Evolutionary conservation across 306 rosid species (phyloP).

Genomic region (Medicago lupulina): DNA sequence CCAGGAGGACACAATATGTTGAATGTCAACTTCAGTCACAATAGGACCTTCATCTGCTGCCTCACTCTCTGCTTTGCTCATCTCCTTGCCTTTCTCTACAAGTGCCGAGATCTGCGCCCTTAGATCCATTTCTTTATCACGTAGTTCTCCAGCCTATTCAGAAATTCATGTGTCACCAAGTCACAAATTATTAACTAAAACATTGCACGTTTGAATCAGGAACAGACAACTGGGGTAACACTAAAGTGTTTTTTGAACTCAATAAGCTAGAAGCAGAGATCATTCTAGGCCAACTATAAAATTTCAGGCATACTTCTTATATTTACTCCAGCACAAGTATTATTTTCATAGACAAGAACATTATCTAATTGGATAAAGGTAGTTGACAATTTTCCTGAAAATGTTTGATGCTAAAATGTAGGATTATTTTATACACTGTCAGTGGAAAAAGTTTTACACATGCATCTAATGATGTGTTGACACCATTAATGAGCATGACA

Average conservation of each 20-base stretch:
- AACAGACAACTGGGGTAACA: constrained; percentile 1
- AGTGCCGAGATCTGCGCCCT: constrained; percentile 87
- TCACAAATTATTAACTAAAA: constrained; percentile 21
- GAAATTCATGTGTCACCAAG: constrained; percentile 35
- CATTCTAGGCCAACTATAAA: constrained; percentile 28
- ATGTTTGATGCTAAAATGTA: neutral
- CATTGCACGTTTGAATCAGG: constrained; percentile 5
- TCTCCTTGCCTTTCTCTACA: constrained; percentile 94
- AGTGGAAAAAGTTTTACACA: neutral
- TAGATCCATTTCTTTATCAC: constrained; percentile 96
- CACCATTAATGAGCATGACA: neutral
- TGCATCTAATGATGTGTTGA: neutral
- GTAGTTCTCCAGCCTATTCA: constrained; percentile 90
- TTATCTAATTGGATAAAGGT: constrained; percentile 11
- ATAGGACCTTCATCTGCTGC: constrained; percentile 87
- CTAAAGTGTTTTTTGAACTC: neutral
- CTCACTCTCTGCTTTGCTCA: constrained; percentile 97
- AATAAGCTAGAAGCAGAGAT: constrained; percentile 29
- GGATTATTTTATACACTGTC: neutral
- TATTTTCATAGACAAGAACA: neutral
- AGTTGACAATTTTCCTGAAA: constrained; percentile 25
- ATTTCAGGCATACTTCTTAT: neutral
- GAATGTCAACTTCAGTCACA: constrained; percentile 93
- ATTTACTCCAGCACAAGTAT: constrained; percentile 5
- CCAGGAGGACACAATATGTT: constrained; percentile 94